A percentile compares a stretch with the other conserved stretches of the same genome.
These are phyloP conservation scores for Aurantiochytrium sp. DNA, from an alignment of 108 stramenopile species.

Conservation along the genomic window DNA sequence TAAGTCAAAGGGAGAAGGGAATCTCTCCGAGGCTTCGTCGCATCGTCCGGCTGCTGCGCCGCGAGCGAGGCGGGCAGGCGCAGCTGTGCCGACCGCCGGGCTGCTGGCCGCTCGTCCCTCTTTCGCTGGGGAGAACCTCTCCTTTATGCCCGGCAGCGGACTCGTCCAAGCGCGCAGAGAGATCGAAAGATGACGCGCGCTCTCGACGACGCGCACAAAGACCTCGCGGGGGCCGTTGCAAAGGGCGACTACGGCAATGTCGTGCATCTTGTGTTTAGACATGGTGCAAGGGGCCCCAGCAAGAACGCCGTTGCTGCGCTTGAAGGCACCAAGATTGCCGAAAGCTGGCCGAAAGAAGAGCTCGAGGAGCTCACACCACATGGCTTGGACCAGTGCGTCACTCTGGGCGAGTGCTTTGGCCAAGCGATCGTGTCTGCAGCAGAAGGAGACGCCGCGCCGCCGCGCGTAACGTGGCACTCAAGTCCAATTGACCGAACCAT, in stretches of 20 bases:
- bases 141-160: no score
- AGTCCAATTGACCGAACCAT: background rate
- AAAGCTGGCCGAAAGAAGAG: background rate
- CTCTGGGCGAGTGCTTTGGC: background rate
- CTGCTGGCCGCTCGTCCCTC: no score
- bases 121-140: no score
- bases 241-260: background rate
- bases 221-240: background rate
- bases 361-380: background rate
- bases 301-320: background rate
- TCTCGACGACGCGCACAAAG: no score
- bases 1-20: no score
- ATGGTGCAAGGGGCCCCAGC: constrained; percentile 1
- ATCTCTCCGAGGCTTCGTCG: no score
- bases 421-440: background rate
- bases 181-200: no score
- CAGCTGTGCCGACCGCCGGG: no score
- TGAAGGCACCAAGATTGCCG: background rate
- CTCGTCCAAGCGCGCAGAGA: no score
- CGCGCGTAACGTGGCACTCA: background rate
- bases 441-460: background rate
- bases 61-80: no score
- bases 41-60: no score
- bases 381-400: background rate
- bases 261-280: background rate